phyloP scores from a whole-genome alignment of 192 early-diverging fungal species.

The Mortierella alpina region DNA sequence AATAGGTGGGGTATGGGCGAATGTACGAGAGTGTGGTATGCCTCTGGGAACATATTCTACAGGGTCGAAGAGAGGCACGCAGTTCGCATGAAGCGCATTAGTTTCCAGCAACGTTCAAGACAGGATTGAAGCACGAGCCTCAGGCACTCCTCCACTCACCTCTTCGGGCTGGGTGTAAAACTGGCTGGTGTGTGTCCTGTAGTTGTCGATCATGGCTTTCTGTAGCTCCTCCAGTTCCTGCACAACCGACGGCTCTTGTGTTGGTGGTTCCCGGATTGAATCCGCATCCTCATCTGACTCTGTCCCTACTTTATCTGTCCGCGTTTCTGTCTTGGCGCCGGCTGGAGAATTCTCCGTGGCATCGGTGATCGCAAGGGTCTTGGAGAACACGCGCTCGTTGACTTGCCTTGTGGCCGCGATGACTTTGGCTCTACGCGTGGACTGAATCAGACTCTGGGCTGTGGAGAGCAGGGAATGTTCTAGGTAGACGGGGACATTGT shows the following conservation, averaged over 20 bases:
- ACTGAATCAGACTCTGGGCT: constrained; percentile 47
- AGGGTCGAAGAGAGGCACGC: constrained; percentile 1
- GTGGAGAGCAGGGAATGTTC: constrained; percentile 59
- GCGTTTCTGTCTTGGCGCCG: not conserved
- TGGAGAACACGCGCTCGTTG: constrained; percentile 10
- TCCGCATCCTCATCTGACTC: not conserved
- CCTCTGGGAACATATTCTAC: constrained; percentile 69
- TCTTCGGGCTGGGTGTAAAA: constrained; percentile 62
- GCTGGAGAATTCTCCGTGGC: not conserved
- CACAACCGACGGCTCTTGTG: constrained; percentile 1
- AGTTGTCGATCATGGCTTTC: constrained; percentile 47
- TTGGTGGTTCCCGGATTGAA: not conserved
- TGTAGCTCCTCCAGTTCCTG: constrained; percentile 20
- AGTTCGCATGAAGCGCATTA: not conserved
- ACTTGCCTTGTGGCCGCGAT: constrained; percentile 23
- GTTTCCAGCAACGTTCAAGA: not conserved
- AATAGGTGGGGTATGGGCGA: constrained; percentile 66
- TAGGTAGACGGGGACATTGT: constrained; percentile 60
- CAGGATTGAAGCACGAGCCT: not conserved
- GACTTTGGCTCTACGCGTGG: constrained; percentile 35
- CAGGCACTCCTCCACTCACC: constrained; percentile 16
- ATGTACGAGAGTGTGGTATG: constrained; percentile 67
- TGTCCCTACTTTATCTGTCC: not conserved
- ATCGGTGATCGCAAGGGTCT: not conserved
- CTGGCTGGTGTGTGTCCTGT: constrained; percentile 56